phyloP scores from a whole-genome alignment of 345 rosid species.

The Abelmoschus esculentus region DNA sequence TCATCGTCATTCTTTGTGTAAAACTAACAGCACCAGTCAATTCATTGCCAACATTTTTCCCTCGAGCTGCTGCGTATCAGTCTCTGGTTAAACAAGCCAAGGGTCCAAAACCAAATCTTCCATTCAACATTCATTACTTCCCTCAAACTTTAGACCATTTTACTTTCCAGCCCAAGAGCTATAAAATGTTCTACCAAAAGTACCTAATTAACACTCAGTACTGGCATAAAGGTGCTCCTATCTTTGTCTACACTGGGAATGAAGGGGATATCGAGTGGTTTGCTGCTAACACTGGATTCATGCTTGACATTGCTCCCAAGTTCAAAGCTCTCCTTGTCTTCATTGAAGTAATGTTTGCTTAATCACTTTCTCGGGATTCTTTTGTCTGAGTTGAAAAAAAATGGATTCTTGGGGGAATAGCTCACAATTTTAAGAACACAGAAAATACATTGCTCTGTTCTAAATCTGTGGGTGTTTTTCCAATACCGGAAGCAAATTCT shows the following conservation, averaged over 20 bases:
- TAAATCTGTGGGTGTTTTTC: no score
- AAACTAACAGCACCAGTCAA: conserved; percentile 8
- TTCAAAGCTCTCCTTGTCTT: conserved; percentile 68
- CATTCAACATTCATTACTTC: conserved; percentile 47
- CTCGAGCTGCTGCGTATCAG: conserved; percentile 24
- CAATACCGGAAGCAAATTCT: no score
- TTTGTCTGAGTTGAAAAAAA: no score
- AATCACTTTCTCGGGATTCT: background rate
- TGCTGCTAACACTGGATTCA: conserved; percentile 72
- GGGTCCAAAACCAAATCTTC: conserved; percentile 23
- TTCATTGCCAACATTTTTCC: conserved; percentile 27
- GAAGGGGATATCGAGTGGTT: conserved; percentile 87
- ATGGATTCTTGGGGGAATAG: no score
- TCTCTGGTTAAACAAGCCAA: conserved; percentile 18
- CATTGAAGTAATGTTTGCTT: conserved; percentile 46
- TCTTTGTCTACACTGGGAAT: conserved; percentile 72
- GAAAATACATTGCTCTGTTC: no score
- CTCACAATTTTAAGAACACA: no score
- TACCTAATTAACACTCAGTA: conserved; percentile 46
- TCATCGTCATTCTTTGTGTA: conserved; percentile 16
- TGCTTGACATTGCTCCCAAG: conserved; percentile 76
- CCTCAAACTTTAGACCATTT: conserved; percentile 74
- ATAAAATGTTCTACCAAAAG: conserved; percentile 53
- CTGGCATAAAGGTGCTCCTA: conserved; percentile 55
- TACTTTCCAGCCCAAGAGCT: conserved; percentile 51